A percentile compares a stretch with the other conserved stretches of the same genome.
These are phyloP conservation scores for Bacidia gigantensis DNA, from an alignment of 495 filamentous ascomycete genomes.

Conservation along the genomic window DNA sequence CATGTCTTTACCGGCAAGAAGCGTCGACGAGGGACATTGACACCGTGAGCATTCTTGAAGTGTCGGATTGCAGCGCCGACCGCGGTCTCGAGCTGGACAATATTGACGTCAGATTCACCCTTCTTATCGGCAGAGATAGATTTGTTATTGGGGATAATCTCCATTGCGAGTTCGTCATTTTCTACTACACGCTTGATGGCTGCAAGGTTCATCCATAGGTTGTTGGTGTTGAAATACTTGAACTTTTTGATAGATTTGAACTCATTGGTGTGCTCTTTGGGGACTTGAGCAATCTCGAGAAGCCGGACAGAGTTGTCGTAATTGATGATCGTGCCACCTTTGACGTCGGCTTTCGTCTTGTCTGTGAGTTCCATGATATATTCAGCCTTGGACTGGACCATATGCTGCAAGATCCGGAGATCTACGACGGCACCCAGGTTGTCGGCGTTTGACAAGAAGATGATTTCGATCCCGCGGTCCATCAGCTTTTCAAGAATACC, in stretches of 20 bases:
- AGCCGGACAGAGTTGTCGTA: slow-evolving; percentile 93
- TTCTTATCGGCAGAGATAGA: slow-evolving; percentile 97
- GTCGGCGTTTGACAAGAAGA: slow-evolving; percentile 98
- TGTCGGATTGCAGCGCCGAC: slow-evolving; percentile 97
- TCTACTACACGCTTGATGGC: slow-evolving; percentile 98
- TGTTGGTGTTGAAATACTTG: slow-evolving; percentile 99
- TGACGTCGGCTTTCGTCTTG: slow-evolving; percentile 99
- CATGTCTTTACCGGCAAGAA: slow-evolving; percentile 99
- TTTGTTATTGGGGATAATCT: slow-evolving; percentile 99
- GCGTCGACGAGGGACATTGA: slow-evolving; percentile 93
- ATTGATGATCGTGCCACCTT: slow-evolving; percentile 99
- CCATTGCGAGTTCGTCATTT: slow-evolving; percentile 96
- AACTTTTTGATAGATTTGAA: slow-evolving; percentile 99
- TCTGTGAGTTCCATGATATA: slow-evolving; percentile 99
- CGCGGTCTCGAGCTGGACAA: slow-evolving; percentile 96
- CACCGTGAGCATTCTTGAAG: slow-evolving; percentile 96
- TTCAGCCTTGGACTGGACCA: slow-evolving; percentile 88
- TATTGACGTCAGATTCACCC: slow-evolving; percentile 93
- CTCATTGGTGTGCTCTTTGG: slow-evolving; percentile 98
- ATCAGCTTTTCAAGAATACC: slow-evolving; percentile 94
- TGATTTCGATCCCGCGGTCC: slow-evolving; percentile 83
- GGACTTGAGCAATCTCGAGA: slow-evolving; percentile 98
- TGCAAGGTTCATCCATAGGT: slow-evolving; percentile 98
- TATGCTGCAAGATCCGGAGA: slow-evolving; percentile 94
- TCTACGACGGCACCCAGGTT: slow-evolving; percentile 97